Evolutionary conservation across 352 stramenopile genomes (phyloP).

Genomic region (Phytopythium aichiense): DNA sequence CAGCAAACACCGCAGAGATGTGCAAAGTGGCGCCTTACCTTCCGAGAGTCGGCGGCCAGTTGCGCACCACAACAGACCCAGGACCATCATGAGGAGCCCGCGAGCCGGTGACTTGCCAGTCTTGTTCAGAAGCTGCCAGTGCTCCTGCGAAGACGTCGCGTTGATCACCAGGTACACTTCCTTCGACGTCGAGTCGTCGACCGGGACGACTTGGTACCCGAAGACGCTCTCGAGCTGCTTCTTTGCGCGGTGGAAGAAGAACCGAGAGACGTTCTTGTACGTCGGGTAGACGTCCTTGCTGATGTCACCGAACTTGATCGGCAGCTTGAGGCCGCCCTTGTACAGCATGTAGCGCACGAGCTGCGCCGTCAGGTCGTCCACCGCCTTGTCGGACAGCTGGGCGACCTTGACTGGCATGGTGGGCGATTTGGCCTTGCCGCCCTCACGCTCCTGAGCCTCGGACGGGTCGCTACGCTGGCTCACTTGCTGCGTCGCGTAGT

Average conservation of each 20-base stretch:
- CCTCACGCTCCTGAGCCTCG: conserved; percentile 27
- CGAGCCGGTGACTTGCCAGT: conserved; percentile 51
- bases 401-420: conserved; percentile 37
- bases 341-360: conserved; percentile 85
- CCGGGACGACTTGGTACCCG: conserved; percentile 65
- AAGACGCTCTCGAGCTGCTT: conserved; percentile 74
- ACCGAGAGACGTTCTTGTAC: conserved; percentile 78
- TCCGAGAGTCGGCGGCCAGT: conserved; percentile 55
- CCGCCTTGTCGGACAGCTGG: conserved; percentile 52
- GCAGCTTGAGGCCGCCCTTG: conserved; percentile 73
- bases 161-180: conserved; percentile 84
- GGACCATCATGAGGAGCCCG: conserved; percentile 77
- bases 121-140: conserved; percentile 75
- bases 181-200: conserved; percentile 61
- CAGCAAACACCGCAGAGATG: not conserved
- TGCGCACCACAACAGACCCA: conserved; percentile 81
- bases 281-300: conserved; percentile 80
- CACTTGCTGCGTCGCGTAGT: conserved; percentile 54
- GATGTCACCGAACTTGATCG: conserved; percentile 78
- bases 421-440: conserved; percentile 29
- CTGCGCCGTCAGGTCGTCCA: conserved; percentile 71
- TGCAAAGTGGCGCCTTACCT: conserved; percentile 26
- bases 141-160: conserved; percentile 58
- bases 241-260: conserved; percentile 77
- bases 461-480: conserved; percentile 27